phyloP scores from a whole-genome alignment of 225 moss, liverwort and hornwort genomes.

The Asterella californica region DNA sequence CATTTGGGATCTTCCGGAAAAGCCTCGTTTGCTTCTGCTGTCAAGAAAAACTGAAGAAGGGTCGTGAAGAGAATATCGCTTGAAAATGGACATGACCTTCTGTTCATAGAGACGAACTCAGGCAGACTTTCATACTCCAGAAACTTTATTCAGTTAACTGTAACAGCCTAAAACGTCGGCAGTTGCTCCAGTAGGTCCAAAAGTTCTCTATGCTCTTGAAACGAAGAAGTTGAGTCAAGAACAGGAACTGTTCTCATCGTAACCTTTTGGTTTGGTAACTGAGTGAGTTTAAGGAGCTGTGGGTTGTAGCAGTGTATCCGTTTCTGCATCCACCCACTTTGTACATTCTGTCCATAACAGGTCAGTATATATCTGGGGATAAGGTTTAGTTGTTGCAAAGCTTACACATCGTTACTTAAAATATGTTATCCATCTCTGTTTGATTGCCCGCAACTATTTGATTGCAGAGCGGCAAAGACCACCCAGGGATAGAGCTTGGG shows the following conservation, averaged over 20 bases:
- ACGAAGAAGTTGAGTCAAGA: background rate
- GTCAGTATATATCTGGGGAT: too few relatives aligned
- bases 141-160: background rate
- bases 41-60: constrained; percentile 1
- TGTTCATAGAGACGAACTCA: background rate
- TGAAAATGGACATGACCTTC: background rate
- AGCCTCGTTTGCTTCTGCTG: constrained; percentile 14
- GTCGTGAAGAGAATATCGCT: background rate
- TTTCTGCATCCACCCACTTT: too few relatives aligned
- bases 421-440: background rate
- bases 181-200: background rate
- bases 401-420: background rate
- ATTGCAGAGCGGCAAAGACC: background rate
- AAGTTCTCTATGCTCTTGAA: background rate
- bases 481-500: background rate
- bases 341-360: too few relatives aligned
- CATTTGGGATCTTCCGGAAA: background rate
- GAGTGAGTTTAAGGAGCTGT: background rate
- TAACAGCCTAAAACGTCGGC: background rate
- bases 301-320: too few relatives aligned
- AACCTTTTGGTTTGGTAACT: background rate
- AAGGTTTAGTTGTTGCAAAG: background rate
- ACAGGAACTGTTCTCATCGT: background rate
- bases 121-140: background rate
- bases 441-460: background rate